A percentile compares a stretch with the other conserved stretches of the same genome.
Conservation (phyloP, 495 filamentous ascomycete genomes). For the Aspergillus nanangensis region DNA sequence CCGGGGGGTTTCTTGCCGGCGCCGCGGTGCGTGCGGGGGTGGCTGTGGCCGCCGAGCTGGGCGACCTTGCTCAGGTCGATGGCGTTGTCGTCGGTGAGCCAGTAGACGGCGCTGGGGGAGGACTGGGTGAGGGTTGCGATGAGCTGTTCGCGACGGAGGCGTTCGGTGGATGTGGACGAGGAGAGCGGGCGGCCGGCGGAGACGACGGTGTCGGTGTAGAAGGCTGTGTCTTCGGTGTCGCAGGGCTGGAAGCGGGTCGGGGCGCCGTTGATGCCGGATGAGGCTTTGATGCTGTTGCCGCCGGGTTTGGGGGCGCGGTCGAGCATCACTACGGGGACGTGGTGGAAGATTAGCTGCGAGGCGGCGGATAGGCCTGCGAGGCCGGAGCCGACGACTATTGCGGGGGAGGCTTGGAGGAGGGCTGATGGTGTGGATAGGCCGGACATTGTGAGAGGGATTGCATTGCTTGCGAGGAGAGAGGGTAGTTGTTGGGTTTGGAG, state of each 20-base stretch:
- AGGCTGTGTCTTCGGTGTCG: constrained; percentile 20
- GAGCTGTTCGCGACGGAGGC: constrained; percentile 29
- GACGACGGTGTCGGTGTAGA: constrained; percentile 49
- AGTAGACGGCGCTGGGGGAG: constrained; percentile 42
- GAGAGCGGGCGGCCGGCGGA: constrained; percentile 31
- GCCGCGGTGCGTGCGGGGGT: constrained; percentile 51
- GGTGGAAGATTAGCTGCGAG: constrained; percentile 39
- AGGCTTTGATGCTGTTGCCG: constrained; percentile 61
- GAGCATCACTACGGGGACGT: constrained; percentile 44
- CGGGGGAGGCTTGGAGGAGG: neutral
- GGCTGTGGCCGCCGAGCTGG: constrained; percentile 49
- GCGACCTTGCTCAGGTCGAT: constrained; percentile 52
- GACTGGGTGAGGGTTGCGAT: constrained; percentile 35
- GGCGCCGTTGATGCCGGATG: constrained; percentile 58
- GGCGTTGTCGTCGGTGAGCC: constrained; percentile 45
- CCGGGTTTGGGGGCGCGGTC: constrained; percentile 51
- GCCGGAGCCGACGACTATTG: constrained; percentile 18
- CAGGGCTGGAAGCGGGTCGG: constrained; percentile 46
- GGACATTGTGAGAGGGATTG: neutral
- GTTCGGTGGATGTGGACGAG: neutral
- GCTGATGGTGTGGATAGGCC: neutral
- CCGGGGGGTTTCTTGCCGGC: constrained; percentile 47
- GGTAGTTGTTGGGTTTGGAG: neutral
- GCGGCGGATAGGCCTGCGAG: constrained; percentile 22
- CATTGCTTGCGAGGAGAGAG: neutral